Percentiles rank a stretch among this genome's conserved stretches.
Evolutionary conservation across 2,329 filamentous ascomycete genomes (phyloP).

Genomic region (Epichloe festucae): DNA sequence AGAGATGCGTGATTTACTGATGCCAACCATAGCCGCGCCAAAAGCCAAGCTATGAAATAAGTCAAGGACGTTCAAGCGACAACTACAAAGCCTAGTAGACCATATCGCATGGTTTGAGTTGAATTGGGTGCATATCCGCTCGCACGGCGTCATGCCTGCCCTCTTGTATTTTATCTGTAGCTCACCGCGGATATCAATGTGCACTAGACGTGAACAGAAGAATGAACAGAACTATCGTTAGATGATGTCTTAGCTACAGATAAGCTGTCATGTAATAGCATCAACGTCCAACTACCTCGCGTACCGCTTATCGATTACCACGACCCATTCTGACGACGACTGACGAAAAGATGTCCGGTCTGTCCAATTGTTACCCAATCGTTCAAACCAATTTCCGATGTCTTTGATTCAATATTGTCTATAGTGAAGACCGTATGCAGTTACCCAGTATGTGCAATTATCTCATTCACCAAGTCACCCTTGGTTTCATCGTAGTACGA

Average conservation of each 20-base stretch:
- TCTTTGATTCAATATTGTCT: neutral
- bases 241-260: neutral
- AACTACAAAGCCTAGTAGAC: neutral
- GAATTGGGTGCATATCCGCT: neutral
- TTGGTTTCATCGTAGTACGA: slow-evolving; percentile 56
- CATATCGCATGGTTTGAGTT: neutral
- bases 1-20: slow-evolving; percentile 77
- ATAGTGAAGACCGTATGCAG: neutral
- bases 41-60: slow-evolving; percentile 71
- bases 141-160: neutral
- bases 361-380: neutral
- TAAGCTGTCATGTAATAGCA: neutral
- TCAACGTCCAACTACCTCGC: neutral
- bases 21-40: slow-evolving; percentile 62
- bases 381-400: neutral
- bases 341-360: neutral
- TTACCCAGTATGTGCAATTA: slow-evolving; percentile 85
- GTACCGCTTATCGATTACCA: neutral
- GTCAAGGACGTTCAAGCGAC: neutral
- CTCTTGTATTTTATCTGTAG: neutral
- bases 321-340: neutral
- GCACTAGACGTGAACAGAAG: neutral
- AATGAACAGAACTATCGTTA: neutral
- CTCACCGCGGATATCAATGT: neutral
- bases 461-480: slow-evolving; percentile 75